Conservation (phyloP, 768 basidiomycete species). For the Boletus tylopilopsis region DNA sequence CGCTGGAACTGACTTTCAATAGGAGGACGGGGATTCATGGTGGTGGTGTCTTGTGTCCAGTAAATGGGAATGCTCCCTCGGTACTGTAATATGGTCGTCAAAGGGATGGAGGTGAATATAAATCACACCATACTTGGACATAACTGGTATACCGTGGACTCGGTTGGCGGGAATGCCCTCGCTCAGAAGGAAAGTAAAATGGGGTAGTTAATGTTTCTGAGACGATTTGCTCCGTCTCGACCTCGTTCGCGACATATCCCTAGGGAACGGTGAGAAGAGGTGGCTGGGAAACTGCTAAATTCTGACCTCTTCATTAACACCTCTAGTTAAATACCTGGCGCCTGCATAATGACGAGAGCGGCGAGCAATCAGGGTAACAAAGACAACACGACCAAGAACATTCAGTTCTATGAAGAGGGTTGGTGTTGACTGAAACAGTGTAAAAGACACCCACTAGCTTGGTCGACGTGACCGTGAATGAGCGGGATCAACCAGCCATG, state of each 20-base stretch:
- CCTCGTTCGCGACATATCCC: conserved; percentile 99
- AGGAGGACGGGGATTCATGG: conserved; percentile 89
- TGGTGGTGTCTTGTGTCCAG: conserved; percentile 93
- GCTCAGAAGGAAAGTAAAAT: conserved; percentile 66
- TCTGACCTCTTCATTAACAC: conserved; percentile 85
- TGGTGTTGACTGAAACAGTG: neutral
- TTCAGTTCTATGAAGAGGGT: conserved; percentile 64
- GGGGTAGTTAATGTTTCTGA: conserved; percentile 86
- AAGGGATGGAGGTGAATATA: neutral
- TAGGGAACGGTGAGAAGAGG: conserved; percentile 28
- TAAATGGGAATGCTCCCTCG: conserved; percentile 94
- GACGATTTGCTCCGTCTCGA: conserved; percentile 98
- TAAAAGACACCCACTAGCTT: conserved; percentile 75
- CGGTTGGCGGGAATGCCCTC: conserved; percentile 45
- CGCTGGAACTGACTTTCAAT: conserved; percentile 85
- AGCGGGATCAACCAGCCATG: conserved; percentile 88
- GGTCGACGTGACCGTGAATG: conserved; percentile 95
- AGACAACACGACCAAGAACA: conserved; percentile 85
- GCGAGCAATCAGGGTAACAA: conserved; percentile 92
- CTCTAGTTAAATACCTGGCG: conserved; percentile 89
- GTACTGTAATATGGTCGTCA: conserved; percentile 47
- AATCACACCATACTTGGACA: conserved; percentile 60
- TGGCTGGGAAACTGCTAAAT: neutral
- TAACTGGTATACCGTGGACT: conserved; percentile 92
- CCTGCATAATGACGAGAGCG: conserved; percentile 95